Base-by-base conservation (phyloP, 1,284 basidiomycete genomes). In the Cutaneotrichosporon dermatis region DNA sequence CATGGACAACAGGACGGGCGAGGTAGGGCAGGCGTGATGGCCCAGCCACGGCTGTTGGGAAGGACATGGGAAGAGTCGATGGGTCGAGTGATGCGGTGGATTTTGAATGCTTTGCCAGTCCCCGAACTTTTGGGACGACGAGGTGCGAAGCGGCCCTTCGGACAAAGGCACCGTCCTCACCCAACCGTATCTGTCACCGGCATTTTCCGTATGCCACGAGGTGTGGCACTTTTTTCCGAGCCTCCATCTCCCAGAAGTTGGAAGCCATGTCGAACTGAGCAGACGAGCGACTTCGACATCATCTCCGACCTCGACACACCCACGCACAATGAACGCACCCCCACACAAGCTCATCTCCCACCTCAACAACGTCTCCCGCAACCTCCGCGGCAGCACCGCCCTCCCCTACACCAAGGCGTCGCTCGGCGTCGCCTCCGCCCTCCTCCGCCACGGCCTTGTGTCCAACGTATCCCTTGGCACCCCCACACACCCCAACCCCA, bases 361-460 rank as follows among this genome's bases (percentile, higher is more conserved):
- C 55, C 69, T 79, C 35, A 61, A 69, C 56, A 76, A 75, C 59
- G 72, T 73, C 15, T 73, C 75, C 13, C 70, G 71, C 52, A 70
- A 70, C 3, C 69, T 72, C 25, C 75, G 76, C 59, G 68, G 69
- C 7, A 64, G 65, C 41, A 78, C 77, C 11, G 72, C 75, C 16
- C 55, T 79, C 34, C 77, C 77, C 1, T 77, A 72, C 66, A 68
- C 74, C 34, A 69, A 63, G 41, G 64, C 71, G 33, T 66, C 73
- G 13, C 66, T 77, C 51, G 71, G 70, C 49, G 75, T 79, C 56
- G 68, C 73, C 25, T 71, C 72, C 34, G 69, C 76, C 52, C 72
- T 79, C 53, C 71, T 79, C 15, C 73, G 76, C 10, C 72, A 75
- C 55, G 77, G 77, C 41, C 68, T 79, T 45, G 63, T 79, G 52